These are phyloP conservation scores for Fusarium mangiferae DNA, from an alignment of 2,329 filamentous ascomycete genomes.

Conservation along the genomic window DNA sequence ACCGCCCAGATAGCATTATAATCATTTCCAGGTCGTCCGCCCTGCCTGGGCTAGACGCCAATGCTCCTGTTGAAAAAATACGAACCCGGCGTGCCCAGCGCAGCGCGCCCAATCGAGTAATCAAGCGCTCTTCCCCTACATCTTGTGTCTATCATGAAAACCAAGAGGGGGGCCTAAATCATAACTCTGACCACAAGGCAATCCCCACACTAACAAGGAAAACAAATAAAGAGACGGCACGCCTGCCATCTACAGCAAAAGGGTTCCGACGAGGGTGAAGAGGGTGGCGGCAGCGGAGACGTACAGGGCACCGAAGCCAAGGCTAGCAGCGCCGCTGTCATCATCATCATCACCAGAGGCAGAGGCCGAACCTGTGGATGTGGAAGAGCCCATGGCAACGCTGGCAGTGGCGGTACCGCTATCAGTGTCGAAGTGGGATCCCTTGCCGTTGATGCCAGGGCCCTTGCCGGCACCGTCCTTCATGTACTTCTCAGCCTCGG, in stretches of 20 bases:
- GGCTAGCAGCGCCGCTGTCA: constrained; percentile 46
- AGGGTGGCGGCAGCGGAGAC: constrained; percentile 50
- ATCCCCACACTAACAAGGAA: constrained; percentile 23
- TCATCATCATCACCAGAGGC: constrained; percentile 41
- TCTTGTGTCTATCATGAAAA: constrained; percentile 38
- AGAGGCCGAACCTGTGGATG: constrained; percentile 42
- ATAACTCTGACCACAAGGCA: constrained; percentile 1
- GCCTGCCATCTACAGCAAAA: constrained; percentile 50
- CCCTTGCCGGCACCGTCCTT: constrained; percentile 63
- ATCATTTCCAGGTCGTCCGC: constrained; percentile 41
- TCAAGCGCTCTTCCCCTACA: constrained; percentile 32
- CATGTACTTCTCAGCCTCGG: constrained; percentile 63
- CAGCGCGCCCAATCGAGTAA: constrained; percentile 33
- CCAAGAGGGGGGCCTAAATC: constrained; percentile 18
- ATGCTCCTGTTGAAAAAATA: constrained; percentile 42
- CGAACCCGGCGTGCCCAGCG: constrained; percentile 37
- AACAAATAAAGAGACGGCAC: constrained; percentile 14
- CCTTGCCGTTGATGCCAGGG: constrained; percentile 62
- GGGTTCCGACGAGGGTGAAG: constrained; percentile 53
- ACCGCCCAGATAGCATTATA: constrained; percentile 45
- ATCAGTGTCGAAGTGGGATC: constrained; percentile 63
- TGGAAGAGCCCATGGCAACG: constrained; percentile 46
- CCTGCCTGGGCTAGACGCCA: constrained; percentile 41
- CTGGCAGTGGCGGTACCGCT: constrained; percentile 59
- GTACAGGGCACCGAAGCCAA: constrained; percentile 48